phyloP scores from a whole-genome alignment of 2,329 filamentous ascomycete genomes.

The Nectriaceae sp. region DNA sequence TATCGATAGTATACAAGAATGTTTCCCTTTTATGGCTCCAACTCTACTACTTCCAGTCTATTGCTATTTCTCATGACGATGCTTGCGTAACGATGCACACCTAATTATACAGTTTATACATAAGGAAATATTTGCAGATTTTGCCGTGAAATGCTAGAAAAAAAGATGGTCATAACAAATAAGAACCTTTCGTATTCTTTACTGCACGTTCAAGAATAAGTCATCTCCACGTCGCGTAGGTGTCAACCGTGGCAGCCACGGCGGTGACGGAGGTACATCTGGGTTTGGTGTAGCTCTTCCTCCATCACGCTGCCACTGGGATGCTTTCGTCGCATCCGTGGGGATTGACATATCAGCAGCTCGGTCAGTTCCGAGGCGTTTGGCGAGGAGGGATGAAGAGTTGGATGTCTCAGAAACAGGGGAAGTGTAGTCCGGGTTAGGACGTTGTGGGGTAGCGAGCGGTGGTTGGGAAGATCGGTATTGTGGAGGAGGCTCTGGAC shows the following conservation, averaged over 20 bases:
- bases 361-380: conserved; percentile 51
- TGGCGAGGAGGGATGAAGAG: conserved; percentile 51
- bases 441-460: conserved; percentile 9
- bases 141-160: conserved; percentile 5
- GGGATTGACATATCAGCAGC: conserved; percentile 48
- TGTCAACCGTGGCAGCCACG: conserved; percentile 60
- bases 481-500: conserved; percentile 1
- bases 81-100: conserved; percentile 11
- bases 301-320: conserved; percentile 19
- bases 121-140: conserved; percentile 6
- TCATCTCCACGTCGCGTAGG: conserved; percentile 68
- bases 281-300: neutral
- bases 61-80: conserved; percentile 24
- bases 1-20: conserved; percentile 26
- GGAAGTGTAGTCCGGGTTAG: conserved; percentile 10
- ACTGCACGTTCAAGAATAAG: conserved; percentile 60
- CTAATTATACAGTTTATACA: conserved; percentile 26
- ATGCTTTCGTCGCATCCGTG: conserved; percentile 10
- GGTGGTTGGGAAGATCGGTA: conserved; percentile 12
- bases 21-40: conserved; percentile 10
- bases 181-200: conserved; percentile 6
- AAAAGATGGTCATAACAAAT: conserved; percentile 8
- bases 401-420: conserved; percentile 24
- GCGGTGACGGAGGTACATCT: conserved; percentile 18
- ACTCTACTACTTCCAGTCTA: conserved; percentile 18